Base-by-base conservation (phyloP, 306 rosid species). In the Cicer pinnatifidum region DNA sequence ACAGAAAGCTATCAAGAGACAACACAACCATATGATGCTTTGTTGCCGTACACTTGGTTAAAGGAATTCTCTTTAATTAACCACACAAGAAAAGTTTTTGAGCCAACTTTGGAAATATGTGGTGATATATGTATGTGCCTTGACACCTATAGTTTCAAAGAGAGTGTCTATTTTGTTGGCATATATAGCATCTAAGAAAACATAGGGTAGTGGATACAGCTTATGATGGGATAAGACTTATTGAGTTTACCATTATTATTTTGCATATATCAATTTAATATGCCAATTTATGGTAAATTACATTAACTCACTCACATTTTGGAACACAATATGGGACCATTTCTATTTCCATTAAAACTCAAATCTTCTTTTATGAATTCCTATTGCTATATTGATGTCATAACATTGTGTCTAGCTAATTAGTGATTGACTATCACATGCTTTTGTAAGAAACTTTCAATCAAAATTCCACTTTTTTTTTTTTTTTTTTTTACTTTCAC, bases 281-380 rank as follows among this genome's bases (percentile, higher is more conserved):
- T 78, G 67, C 37, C 45, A 48, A 20, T 39, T 72, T 73, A 52
- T 69, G 41, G 71, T 59, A 62, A 68, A 16, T 43, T 62, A 69
- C 71, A 69, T 77, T 69, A 38, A 71, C 65, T 87, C 84, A 50
- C 85, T 75, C 23, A 77, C 70, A 69, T 61, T 71, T 59, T 73
- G 73, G 70, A 82, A 61, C 80, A 73, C 44, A 60, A 73, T 66
- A 66, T 43, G 72, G 80, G 77, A 62, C 80, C 77, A 78, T 68
- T 33, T 82, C 57, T 39, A 20, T 54, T 67, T 78, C 77, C 73
- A 38, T 69, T 38, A 38, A 67, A 68, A 45, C 38, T 71, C 66
- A 35, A 43, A 54, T 41, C 5, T 28, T 59, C 1, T 28, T 66
- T 77, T 66, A 40, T 60, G 35, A 33, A 68, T 8, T 60, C 35